Evolutionary conservation across 208 protist genomes (phyloP), one percentile per base, ranked within the genome.

Genomic region (Trypanosoma vivax): DNA sequence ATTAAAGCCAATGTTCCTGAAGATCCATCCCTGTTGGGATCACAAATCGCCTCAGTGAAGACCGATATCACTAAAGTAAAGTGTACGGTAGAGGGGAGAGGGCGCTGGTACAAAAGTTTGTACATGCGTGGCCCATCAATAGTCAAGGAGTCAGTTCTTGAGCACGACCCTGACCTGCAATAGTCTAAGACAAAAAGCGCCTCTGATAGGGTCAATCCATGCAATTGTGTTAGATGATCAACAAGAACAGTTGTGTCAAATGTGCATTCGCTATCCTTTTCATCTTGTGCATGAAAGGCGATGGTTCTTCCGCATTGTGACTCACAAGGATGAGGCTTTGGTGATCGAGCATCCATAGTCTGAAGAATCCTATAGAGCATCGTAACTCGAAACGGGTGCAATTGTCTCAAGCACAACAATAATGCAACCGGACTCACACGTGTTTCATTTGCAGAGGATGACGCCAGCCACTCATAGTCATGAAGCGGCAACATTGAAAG

Each of bases 11-110:
- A 52, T 6, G 79, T 73, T 28, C 82, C 82, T 5, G 77, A 79
- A n/a, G 18, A 31, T 14, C 13, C 45, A 21, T 49, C 60, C 18
- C 23, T 40, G 37, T 65, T 71, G 5, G 68, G 45, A 19, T 73
- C 73, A 23, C 61, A 60, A 27, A 76, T 59, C 2, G 68, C 61
- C 57, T 92, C 85, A 3, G 79, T 69, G 18, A 88, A 79, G 24
- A 74, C 72, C 0, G 61, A 65, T 49, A 81, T 73, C 1, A 92
- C 60, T 29, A 92, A 54, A 21, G 73, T 60, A 63, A 79, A 92
- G 43, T 82, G 71, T 10, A 77, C 68, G 10, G 73, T 65, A 4
- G 39, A 21, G n/a, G 78, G 78, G 1, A 89, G 48, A 19, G 58
- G 50, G 7, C 74, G 66, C 9, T 59, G 29, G 51, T 83, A 86